Percentiles rank a stretch among this genome's conserved stretches.
phyloP scores from a whole-genome alignment of 2,329 filamentous ascomycete species.

The Mycosphaerelloides madeirae region DNA sequence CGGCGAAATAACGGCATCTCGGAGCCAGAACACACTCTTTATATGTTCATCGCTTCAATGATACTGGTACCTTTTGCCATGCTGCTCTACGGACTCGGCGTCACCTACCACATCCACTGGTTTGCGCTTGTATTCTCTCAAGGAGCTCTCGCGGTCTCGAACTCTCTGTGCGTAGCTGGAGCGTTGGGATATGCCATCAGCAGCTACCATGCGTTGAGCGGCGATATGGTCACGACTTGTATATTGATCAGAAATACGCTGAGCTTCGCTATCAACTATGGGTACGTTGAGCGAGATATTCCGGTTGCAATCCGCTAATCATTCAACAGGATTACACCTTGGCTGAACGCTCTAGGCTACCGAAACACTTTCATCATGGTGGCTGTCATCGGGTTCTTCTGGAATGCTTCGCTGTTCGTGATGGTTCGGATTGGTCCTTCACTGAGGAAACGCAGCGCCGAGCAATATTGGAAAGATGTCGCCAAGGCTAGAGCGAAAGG shows the following conservation, averaged over 20 bases:
- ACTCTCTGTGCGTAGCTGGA: slow-evolving; percentile 38
- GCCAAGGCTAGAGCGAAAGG: slow-evolving; percentile 16
- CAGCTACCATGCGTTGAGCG: slow-evolving; percentile 41
- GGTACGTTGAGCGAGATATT: slow-evolving; percentile 22
- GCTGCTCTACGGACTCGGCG: slow-evolving; percentile 46
- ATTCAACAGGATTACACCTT: slow-evolving; percentile 12
- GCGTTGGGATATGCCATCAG: slow-evolving; percentile 41
- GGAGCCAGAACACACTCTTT: slow-evolving; percentile 38
- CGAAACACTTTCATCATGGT: slow-evolving; percentile 20
- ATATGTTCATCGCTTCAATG: slow-evolving; percentile 32
- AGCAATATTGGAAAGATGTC: slow-evolving; percentile 18
- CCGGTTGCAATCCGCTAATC: background rate
- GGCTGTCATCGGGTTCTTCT: slow-evolving; percentile 14
- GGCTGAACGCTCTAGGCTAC: slow-evolving; percentile 17
- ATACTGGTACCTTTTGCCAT: slow-evolving; percentile 40
- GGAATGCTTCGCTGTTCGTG: slow-evolving; percentile 17
- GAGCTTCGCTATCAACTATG: slow-evolving; percentile 47
- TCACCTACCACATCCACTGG: slow-evolving; percentile 43
- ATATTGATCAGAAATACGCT: slow-evolving; percentile 47
- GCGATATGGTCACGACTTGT: slow-evolving; percentile 43
- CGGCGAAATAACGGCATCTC: slow-evolving; percentile 36
- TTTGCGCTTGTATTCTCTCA: slow-evolving; percentile 44
- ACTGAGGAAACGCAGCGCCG: slow-evolving; percentile 12
- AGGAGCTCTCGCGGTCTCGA: slow-evolving; percentile 43
- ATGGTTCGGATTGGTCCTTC: slow-evolving; percentile 16